Evolutionary conservation across 192 early-diverging fungal genomes (phyloP).

Genomic region (Backusella parvicylindrica): DNA sequence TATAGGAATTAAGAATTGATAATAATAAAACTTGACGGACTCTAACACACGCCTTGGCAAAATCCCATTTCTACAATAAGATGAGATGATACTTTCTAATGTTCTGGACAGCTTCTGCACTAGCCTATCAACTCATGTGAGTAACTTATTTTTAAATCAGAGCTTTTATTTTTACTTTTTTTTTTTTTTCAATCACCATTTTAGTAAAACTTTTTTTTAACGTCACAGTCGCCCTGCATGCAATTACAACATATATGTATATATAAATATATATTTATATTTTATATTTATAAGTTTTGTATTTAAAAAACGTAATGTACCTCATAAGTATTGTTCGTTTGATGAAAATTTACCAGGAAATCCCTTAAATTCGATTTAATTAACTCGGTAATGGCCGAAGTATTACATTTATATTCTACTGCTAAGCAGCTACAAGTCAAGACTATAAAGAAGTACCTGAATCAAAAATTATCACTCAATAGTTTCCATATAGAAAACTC

Average conservation of each 20-base stretch:
- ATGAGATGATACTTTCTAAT: neutral
- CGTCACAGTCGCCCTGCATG: neutral
- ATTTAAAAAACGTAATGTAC: neutral
- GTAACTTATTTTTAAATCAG: neutral
- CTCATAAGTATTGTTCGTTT: neutral
- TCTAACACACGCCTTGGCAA: neutral
- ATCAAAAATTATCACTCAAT: slow-evolving; percentile 4
- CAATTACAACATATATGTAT: neutral
- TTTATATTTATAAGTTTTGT: neutral
- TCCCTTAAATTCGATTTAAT: neutral
- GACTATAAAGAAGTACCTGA: neutral
- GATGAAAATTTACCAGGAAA: neutral
- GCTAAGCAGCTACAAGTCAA: neutral
- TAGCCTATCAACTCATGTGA: neutral
- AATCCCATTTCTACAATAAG: neutral
- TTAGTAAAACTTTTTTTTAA: neutral
- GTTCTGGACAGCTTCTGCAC: neutral
- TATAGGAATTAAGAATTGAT: neutral
- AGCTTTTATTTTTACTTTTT: neutral
- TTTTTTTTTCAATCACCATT: neutral
- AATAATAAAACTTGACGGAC: neutral
- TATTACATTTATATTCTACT: neutral
- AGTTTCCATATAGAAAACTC: neutral
- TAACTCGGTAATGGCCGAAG: neutral
- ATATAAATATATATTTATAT: too few relatives aligned